A percentile compares a stretch with the other conserved stretches of the same genome.
Conservation (phyloP, 306 rosid species). For the Clitoria ternatea region DNA sequence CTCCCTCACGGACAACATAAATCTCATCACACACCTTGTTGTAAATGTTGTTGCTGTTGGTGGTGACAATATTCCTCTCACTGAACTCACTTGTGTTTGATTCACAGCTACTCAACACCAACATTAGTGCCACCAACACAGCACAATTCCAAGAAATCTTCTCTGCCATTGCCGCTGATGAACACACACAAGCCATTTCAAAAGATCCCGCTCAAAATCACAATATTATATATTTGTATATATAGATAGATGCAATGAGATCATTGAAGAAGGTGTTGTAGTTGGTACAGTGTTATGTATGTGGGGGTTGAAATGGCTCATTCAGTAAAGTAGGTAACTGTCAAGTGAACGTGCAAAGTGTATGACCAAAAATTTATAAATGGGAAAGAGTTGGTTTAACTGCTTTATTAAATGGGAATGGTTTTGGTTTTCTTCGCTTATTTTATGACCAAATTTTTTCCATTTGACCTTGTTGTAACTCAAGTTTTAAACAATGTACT, state of each 20-base stretch:
- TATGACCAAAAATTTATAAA: not conserved
- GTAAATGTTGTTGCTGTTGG: not conserved
- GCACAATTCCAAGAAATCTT: conserved; percentile 37
- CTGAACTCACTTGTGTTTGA: conserved; percentile 27
- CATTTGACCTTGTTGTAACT: not conserved
- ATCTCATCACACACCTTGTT: conserved; percentile 69
- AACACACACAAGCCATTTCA: conserved; percentile 30
- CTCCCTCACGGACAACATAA: conserved; percentile 82
- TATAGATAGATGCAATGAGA: not conserved
- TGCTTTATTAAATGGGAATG: conserved; percentile 31
- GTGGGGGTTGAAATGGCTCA: conserved; percentile 28
- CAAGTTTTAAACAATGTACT: too few species aligned
- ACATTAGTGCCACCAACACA: conserved; percentile 28
- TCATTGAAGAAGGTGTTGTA: conserved; percentile 8
- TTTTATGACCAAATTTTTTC: not conserved
- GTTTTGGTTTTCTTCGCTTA: conserved; percentile 8
- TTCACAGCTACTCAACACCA: conserved; percentile 39
- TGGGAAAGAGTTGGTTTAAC: conserved; percentile 37
- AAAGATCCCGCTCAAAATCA: not conserved
- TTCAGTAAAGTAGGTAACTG: conserved; percentile 28
- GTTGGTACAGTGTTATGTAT: conserved; percentile 18
- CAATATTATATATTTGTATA: not conserved
- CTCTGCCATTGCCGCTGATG: conserved; percentile 37
- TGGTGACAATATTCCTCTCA: too few species aligned
- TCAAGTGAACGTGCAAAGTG: not conserved